Conservation (phyloP, 805 yeast genomes). For the Teunomyces cretensis region DNA sequence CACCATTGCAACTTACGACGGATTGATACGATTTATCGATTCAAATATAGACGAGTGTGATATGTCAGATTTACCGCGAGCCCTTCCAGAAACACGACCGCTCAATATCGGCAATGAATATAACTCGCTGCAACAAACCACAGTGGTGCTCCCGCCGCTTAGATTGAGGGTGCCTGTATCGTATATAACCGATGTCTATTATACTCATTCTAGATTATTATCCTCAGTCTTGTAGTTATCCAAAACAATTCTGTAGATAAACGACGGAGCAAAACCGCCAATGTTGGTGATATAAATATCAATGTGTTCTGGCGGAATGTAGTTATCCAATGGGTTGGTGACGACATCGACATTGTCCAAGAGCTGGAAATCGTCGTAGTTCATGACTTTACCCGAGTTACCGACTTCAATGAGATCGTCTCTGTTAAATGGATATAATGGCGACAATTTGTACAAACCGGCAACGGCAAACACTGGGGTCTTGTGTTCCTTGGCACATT, state of each 20-base stretch:
- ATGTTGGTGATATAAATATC: constrained; percentile 93
- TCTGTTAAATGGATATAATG: constrained; percentile 85
- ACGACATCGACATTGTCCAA: constrained; percentile 72
- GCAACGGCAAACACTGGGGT: constrained; percentile 98
- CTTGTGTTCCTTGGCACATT: constrained; percentile 90
- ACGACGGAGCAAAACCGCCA: constrained; percentile 96
- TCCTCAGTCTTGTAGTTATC: constrained; percentile 92
- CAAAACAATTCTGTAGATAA: constrained; percentile 90
- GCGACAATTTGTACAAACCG: constrained; percentile 89
- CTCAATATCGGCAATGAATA: not conserved
- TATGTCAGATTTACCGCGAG: not conserved
- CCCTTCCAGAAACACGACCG: not conserved
- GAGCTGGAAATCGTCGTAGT: constrained; percentile 66
- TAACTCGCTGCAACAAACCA: no score
- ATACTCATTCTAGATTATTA: constrained; percentile 50
- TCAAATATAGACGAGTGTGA: not conserved
- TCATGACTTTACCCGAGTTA: constrained; percentile 84
- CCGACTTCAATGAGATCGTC: constrained; percentile 87
- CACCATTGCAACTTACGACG: not conserved
- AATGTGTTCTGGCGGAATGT: constrained; percentile 89
- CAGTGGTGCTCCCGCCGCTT: not conserved
- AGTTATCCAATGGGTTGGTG: constrained; percentile 86
- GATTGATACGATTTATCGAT: not conserved
- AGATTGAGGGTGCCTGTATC: not conserved
- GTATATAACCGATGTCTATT: not conserved